Conservation (phyloP, 768 basidiomycete species). For the Lyophyllum atratum region DNA sequence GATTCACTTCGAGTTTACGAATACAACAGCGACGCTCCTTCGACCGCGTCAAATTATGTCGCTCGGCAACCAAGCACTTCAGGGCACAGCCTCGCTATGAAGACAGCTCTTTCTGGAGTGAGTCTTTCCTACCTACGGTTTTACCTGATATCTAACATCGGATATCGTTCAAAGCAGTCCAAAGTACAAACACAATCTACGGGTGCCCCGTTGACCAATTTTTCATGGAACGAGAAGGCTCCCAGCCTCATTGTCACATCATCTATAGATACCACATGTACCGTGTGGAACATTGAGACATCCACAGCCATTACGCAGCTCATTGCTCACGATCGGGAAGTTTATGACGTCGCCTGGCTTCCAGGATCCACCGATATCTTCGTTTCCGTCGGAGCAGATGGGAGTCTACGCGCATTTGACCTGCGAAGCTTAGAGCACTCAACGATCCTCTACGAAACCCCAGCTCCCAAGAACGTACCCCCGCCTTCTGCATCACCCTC, state of each 20-base stretch:
- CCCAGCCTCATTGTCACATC: slow-evolving; percentile 94
- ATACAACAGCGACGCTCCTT: slow-evolving; percentile 67
- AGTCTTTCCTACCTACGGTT: slow-evolving; percentile 29
- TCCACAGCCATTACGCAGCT: slow-evolving; percentile 94
- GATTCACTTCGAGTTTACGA: slow-evolving; percentile 95
- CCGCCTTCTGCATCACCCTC: slow-evolving; percentile 60
- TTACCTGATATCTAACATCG: slow-evolving; percentile 1
- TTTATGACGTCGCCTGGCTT: slow-evolving; percentile 98
- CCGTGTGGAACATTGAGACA: slow-evolving; percentile 98
- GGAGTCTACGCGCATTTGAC: slow-evolving; percentile 95
- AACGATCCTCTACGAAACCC: slow-evolving; percentile 96
- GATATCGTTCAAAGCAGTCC: slow-evolving; percentile 58
- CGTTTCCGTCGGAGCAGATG: slow-evolving; percentile 97
- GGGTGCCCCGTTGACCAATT: slow-evolving; percentile 91
- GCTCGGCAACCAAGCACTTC: slow-evolving; percentile 59
- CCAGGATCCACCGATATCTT: slow-evolving; percentile 96
- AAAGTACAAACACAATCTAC: slow-evolving; percentile 85
- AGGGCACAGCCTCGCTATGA: slow-evolving; percentile 69
- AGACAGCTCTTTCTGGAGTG: slow-evolving; percentile 82
- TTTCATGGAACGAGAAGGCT: slow-evolving; percentile 95
- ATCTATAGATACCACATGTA: slow-evolving; percentile 98
- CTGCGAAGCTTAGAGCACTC: slow-evolving; percentile 95
- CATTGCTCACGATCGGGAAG: slow-evolving; percentile 95
- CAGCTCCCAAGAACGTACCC: slow-evolving; percentile 71
- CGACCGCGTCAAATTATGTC: slow-evolving; percentile 63